phyloP scores from a whole-genome alignment of 345 rosid species.

The Aquilaria yunnanensis region DNA sequence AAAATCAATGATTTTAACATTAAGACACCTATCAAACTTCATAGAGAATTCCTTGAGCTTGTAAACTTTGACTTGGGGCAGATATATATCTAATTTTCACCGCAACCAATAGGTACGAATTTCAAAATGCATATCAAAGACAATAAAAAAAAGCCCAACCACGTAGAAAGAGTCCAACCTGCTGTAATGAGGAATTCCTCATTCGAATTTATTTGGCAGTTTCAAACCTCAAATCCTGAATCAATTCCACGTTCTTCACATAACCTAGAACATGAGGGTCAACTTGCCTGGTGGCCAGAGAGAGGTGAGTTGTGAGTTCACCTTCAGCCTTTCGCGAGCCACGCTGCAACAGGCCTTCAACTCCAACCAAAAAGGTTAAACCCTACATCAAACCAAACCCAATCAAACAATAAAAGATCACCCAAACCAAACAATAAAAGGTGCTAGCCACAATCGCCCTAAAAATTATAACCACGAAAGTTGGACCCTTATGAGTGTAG shows the following conservation, averaged over 20 bases:
- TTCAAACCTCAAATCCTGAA: constrained; percentile 79
- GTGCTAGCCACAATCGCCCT: too few relatives aligned
- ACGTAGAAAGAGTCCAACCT: constrained; percentile 31
- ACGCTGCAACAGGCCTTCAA: too few relatives aligned
- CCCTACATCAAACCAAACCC: too few relatives aligned
- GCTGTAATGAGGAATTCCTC: constrained; percentile 83
- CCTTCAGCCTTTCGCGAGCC: too few relatives aligned
- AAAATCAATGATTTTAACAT: constrained; percentile 79
- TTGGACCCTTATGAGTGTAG: too few relatives aligned
- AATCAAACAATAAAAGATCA: too few relatives aligned
- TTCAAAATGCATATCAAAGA: background rate
- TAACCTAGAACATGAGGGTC: constrained; percentile 27
- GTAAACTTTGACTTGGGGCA: constrained; percentile 88
- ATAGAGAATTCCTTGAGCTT: constrained; percentile 64
- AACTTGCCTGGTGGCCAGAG: too few relatives aligned
- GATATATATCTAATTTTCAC: constrained; percentile 60
- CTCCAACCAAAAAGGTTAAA: too few relatives aligned
- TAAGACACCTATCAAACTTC: constrained; percentile 93
- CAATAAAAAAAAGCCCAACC: constrained; percentile 4
- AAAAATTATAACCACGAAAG: too few relatives aligned
- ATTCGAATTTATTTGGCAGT: constrained; percentile 77
- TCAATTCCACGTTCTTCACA: too few relatives aligned
- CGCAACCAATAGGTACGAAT: constrained; percentile 11
- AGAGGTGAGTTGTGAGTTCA: too few relatives aligned
- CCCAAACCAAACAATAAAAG: too few relatives aligned